A percentile compares a stretch with the other conserved stretches of the same genome.
Conservation (phyloP, 2,329 filamentous ascomycete species). For the Madurella mycetomatis region DNA sequence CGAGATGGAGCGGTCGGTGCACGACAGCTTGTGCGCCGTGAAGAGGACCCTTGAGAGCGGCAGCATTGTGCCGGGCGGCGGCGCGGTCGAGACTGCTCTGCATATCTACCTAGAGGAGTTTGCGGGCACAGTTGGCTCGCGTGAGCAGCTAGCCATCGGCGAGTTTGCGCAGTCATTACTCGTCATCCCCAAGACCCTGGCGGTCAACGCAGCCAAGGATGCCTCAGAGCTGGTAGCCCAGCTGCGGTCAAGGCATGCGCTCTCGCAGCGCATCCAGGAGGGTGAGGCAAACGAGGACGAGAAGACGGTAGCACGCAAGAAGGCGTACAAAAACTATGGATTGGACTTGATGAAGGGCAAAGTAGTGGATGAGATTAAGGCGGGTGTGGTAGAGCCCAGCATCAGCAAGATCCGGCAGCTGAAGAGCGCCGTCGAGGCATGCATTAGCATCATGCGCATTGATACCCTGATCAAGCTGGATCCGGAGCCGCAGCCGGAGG, state of each 20-base stretch:
- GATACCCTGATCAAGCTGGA: slow-evolving; percentile 98
- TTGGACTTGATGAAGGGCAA: slow-evolving; percentile 85
- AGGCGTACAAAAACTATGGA: slow-evolving; percentile 98
- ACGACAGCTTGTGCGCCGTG: slow-evolving; percentile 93
- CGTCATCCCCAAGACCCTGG: slow-evolving; percentile 91
- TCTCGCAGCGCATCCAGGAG: slow-evolving; percentile 87
- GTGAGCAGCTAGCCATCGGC: slow-evolving; percentile 95
- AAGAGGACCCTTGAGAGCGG: slow-evolving; percentile 97
- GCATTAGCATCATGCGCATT: slow-evolving; percentile 98
- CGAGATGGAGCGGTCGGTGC: slow-evolving; percentile 98
- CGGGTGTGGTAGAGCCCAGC: slow-evolving; percentile 90
- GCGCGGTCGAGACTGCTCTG: slow-evolving; percentile 95
- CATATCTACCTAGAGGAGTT: slow-evolving; percentile 99
- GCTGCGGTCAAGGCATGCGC: slow-evolving; percentile 86
- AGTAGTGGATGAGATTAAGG: slow-evolving; percentile 89
- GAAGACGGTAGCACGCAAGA: slow-evolving; percentile 85
- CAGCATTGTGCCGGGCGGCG: slow-evolving; percentile 92
- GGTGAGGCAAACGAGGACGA: slow-evolving; percentile 81
- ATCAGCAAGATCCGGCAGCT: slow-evolving; percentile 98
- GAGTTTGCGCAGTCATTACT: slow-evolving; percentile 95
- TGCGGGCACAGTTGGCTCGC: slow-evolving; percentile 91
- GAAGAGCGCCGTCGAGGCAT: slow-evolving; percentile 97
- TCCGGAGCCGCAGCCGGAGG: slow-evolving; percentile 71
- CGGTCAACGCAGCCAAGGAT: slow-evolving; percentile 96
- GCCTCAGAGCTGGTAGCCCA: slow-evolving; percentile 92